Conservation (phyloP, 148 eudicot genomes). For the Beta vulgaris region DNA sequence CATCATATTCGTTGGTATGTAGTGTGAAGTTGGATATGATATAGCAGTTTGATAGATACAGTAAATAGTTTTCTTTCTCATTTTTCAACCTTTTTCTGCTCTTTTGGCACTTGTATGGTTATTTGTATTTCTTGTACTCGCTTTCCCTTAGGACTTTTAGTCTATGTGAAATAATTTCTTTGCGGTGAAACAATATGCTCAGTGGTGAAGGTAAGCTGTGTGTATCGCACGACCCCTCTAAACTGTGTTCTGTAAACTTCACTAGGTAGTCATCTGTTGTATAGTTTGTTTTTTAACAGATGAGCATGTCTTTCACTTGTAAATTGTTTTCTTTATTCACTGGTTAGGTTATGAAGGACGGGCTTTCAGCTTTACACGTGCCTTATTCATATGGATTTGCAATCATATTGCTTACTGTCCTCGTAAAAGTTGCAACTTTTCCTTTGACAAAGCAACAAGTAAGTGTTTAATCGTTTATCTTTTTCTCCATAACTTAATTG, state of each 20-base stretch:
- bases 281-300: background rate
- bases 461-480: background rate
- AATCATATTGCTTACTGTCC: conserved; percentile 76
- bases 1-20: no score
- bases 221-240: background rate
- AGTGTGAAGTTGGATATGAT: no score
- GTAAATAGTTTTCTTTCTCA: no score
- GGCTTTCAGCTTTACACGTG: conserved; percentile 62
- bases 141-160: background rate
- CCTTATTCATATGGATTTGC: conserved; percentile 93
- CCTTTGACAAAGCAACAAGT: conserved; percentile 96
- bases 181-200: background rate
- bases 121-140: no score
- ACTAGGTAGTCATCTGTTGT: background rate
- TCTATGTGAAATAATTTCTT: background rate
- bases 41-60: no score
- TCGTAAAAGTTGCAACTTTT: conserved; percentile 65
- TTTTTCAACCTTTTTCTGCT: no score
- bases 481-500: background rate
- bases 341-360: conserved; percentile 70
- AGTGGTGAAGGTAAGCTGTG: background rate
- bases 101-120: no score
- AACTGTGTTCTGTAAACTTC: background rate
- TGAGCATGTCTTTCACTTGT: background rate
- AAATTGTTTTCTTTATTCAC: background rate